Percentiles rank a stretch among this genome's conserved stretches.
Evolutionary conservation across 176 grass and related monocot species (phyloP).

Genomic region (Calamus simplicifolius): DNA sequence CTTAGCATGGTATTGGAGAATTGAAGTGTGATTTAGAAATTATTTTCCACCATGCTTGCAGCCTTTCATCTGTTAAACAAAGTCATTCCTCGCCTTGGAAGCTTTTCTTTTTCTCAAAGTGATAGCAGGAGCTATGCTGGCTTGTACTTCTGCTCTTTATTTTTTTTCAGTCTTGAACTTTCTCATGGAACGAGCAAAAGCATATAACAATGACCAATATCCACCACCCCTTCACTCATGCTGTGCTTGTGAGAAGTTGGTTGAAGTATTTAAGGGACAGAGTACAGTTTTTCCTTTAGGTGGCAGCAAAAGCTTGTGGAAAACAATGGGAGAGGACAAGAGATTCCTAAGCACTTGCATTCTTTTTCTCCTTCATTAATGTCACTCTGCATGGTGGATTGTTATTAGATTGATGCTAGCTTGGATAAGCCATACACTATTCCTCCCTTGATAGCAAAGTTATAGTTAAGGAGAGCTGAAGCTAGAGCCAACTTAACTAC

Average conservation of each 20-base stretch:
- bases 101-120: not conserved
- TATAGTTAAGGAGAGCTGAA: too few relatives aligned
- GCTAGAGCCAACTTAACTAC: not conserved
- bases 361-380: not conserved
- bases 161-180: not conserved
- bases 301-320: too few relatives aligned
- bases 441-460: not conserved
- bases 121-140: not conserved
- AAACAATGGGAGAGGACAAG: too few relatives aligned
- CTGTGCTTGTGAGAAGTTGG: too few relatives aligned
- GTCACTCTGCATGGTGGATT: too few relatives aligned
- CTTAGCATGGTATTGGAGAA: not conserved
- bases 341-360: not conserved
- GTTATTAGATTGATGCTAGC: too few relatives aligned
- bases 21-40: constrained; percentile 8
- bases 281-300: too few relatives aligned
- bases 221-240: too few relatives aligned
- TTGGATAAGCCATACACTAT: not conserved
- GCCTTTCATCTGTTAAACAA: constrained; percentile 6
- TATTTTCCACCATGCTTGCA: constrained; percentile 3
- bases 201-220: too few relatives aligned
- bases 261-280: too few relatives aligned
- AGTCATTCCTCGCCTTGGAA: not conserved
- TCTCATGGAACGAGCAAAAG: too few relatives aligned
- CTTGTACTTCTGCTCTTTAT: not conserved